Conservation (phyloP, 495 filamentous ascomycete genomes). For the Penicillium diatomitis region DNA sequence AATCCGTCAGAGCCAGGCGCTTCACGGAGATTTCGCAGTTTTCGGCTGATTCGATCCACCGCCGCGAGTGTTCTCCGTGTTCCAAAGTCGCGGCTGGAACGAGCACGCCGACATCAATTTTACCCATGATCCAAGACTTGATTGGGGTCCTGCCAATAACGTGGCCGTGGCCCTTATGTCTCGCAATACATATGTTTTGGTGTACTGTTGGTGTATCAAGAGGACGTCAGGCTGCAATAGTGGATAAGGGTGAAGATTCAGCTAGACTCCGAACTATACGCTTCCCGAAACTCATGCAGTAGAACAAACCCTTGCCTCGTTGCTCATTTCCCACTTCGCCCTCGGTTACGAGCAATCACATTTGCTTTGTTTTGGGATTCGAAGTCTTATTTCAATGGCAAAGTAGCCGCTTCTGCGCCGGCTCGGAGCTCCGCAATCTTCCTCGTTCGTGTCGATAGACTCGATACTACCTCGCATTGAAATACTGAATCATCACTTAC, state of each 20-base stretch:
- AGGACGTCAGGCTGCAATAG: slow-evolving; percentile 4
- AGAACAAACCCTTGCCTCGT: slow-evolving; percentile 18
- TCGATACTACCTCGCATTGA: slow-evolving; percentile 12
- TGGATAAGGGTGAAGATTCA: slow-evolving; percentile 3
- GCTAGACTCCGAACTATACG: slow-evolving; percentile 7
- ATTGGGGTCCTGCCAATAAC: slow-evolving; percentile 6
- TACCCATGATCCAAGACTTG: slow-evolving; percentile 5
- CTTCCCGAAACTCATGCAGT: slow-evolving; percentile 5
- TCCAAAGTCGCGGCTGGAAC: background rate
- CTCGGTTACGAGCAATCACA: slow-evolving; percentile 3
- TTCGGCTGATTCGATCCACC: too few relatives aligned
- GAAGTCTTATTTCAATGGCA: background rate
- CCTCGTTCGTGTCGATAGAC: too few relatives aligned
- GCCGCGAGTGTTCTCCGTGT: background rate
- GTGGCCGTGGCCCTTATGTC: slow-evolving; percentile 5
- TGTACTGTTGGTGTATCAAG: slow-evolving; percentile 1
- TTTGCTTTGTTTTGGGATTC: slow-evolving; percentile 1
- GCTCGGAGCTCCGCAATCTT: background rate
- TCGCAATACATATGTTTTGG: background rate
- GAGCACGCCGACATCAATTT: slow-evolving; percentile 8
- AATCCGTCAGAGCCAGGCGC: too few relatives aligned
- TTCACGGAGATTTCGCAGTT: too few relatives aligned
- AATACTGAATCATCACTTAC: too few relatives aligned
- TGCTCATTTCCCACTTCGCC: slow-evolving; percentile 6
- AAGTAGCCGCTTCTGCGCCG: slow-evolving; percentile 8